Evolutionary conservation across 2,329 filamentous ascomycete species (phyloP).

Genomic region (Magnaporthiopsis incrustans): DNA sequence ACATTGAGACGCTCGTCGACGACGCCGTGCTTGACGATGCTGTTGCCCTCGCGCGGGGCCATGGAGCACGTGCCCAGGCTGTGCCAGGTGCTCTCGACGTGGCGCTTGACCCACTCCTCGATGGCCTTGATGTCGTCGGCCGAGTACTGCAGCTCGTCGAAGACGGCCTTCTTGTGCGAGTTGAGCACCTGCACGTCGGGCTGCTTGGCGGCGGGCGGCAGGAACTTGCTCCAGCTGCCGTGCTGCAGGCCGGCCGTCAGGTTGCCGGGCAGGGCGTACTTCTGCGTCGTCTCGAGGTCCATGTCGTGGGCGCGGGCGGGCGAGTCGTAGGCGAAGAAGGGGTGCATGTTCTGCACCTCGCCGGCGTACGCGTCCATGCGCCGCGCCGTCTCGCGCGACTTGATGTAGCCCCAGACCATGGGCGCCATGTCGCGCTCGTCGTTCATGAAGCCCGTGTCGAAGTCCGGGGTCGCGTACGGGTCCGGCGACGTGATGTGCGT

Average conservation of each 20-base stretch:
- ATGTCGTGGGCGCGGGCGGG: conserved; percentile 63
- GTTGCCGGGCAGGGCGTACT: conserved; percentile 66
- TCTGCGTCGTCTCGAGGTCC: conserved; percentile 66
- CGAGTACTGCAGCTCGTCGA: conserved; percentile 58
- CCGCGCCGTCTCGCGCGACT: conserved; percentile 70
- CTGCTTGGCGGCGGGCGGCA: conserved; percentile 44
- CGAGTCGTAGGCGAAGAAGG: conserved; percentile 64
- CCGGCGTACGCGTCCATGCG: conserved; percentile 73
- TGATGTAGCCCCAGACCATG: conserved; percentile 80
- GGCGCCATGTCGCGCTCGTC: conserved; percentile 78
- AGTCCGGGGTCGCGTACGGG: conserved; percentile 67
- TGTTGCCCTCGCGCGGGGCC: conserved; percentile 68
- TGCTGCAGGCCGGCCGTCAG: conserved; percentile 64
- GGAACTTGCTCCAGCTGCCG: conserved; percentile 59
- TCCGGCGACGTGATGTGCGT: conserved; percentile 65
- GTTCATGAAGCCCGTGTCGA: conserved; percentile 79
- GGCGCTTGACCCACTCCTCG: conserved; percentile 62
- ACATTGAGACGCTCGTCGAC: conserved; percentile 71
- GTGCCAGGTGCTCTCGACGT: conserved; percentile 73
- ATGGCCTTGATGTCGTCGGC: conserved; percentile 55
- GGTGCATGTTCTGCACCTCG: conserved; percentile 61
- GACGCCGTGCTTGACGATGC: conserved; percentile 72
- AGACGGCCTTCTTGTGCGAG: conserved; percentile 52
- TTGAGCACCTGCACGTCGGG: conserved; percentile 43
- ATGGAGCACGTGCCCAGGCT: conserved; percentile 63